Evolutionary conservation across 2,329 filamentous ascomycete genomes (phyloP).

Genomic region (Trichoderma atroviride): DNA sequence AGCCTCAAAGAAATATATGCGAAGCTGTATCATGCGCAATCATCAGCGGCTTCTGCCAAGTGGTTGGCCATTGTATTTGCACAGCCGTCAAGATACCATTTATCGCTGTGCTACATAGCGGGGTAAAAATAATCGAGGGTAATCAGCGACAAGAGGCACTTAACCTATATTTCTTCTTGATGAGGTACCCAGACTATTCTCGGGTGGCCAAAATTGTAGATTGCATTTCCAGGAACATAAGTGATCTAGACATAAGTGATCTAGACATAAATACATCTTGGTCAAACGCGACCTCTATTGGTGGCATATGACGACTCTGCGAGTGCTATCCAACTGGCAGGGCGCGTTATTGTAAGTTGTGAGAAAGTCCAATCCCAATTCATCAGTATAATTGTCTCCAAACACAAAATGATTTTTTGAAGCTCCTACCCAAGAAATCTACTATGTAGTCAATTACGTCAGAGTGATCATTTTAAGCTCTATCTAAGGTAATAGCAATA

Average conservation of each 20-base stretch:
- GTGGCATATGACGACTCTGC: background rate
- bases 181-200: background rate
- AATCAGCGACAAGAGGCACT: background rate
- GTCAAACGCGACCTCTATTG: background rate
- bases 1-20: background rate
- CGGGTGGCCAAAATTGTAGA: background rate
- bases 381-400: background rate
- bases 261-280: background rate
- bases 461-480: background rate
- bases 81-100: background rate
- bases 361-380: background rate
- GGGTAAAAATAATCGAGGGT: background rate
- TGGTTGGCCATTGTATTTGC: background rate
- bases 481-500: too few relatives aligned
- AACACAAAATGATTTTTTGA: background rate
- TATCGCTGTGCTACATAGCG: background rate
- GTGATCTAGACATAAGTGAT: background rate
- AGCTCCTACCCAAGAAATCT: background rate
- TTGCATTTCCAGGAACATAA: background rate
- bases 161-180: background rate
- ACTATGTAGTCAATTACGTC: background rate
- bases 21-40: background rate
- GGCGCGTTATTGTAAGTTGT: background rate
- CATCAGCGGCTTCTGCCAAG: background rate
- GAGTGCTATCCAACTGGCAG: background rate